phyloP scores from a whole-genome alignment of 2,329 filamentous ascomycete genomes.

The Uncinocarpus reesii region DNA sequence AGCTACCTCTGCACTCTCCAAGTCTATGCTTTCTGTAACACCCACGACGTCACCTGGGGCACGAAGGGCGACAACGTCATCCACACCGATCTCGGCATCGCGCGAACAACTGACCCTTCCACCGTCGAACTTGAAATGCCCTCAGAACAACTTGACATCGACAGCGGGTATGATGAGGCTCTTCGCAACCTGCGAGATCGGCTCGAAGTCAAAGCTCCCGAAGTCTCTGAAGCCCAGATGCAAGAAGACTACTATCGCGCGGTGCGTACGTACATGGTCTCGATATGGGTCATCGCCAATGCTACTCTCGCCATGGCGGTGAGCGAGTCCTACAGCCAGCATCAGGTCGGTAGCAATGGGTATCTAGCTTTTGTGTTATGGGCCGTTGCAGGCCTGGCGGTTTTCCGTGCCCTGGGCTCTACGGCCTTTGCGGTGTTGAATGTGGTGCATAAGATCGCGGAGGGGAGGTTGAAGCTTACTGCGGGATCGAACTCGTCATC shows the following conservation, averaged over 20 bases:
- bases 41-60: constrained; percentile 97
- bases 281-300: constrained; percentile 87
- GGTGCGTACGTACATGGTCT: constrained; percentile 95
- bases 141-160: constrained; percentile 92
- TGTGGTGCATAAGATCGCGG: constrained; percentile 70
- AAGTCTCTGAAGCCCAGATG: constrained; percentile 63
- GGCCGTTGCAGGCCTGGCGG: constrained; percentile 72
- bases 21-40: constrained; percentile 98
- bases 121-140: constrained; percentile 97
- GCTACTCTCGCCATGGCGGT: constrained; percentile 88
- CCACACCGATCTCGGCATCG: constrained; percentile 81
- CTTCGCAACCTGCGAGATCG: constrained; percentile 90
- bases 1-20: constrained; percentile 95
- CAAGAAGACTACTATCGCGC: constrained; percentile 99
- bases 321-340: constrained; percentile 68
- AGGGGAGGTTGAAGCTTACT: constrained; percentile 62
- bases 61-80: constrained; percentile 97
- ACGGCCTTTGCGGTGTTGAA: constrained; percentile 77
- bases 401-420: constrained; percentile 77
- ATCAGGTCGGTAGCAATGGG: constrained; percentile 65
- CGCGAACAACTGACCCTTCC: constrained; percentile 62
- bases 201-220: constrained; percentile 61
- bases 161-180: constrained; percentile 93
- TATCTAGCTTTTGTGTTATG: constrained; percentile 92
- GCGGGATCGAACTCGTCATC: constrained; percentile 21